Conservation (phyloP, 192 early-diverging fungal species). For the Lunasporangiospora selenospora region DNA sequence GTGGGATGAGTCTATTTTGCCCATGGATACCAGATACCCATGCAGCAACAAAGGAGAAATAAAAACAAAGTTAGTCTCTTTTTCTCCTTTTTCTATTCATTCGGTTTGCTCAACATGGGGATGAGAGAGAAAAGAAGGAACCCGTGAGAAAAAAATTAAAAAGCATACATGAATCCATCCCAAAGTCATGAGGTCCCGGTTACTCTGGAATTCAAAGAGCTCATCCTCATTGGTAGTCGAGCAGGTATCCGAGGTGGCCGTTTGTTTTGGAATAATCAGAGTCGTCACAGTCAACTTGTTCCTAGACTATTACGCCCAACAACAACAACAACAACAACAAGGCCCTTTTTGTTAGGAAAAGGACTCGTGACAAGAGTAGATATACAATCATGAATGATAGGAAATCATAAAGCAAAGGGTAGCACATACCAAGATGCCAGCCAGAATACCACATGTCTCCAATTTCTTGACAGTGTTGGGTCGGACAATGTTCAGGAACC, state of each 20-base stretch:
- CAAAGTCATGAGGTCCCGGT: slow-evolving; percentile 77
- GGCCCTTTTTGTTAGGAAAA: too few species aligned
- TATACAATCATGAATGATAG: not conserved
- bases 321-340: not conserved
- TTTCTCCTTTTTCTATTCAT: too few species aligned
- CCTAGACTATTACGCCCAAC: slow-evolving; percentile 40
- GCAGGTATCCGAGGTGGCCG: slow-evolving; percentile 85
- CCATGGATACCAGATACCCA: not conserved
- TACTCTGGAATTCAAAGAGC: slow-evolving; percentile 77
- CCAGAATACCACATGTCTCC: slow-evolving; percentile 90
- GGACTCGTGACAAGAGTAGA: not conserved
- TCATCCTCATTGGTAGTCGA: slow-evolving; percentile 86
- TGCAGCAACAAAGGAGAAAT: not conserved
- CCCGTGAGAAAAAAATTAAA: slow-evolving; percentile 3
- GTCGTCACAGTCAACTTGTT: slow-evolving; percentile 73
- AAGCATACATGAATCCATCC: slow-evolving; percentile 86
- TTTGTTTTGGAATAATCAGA: slow-evolving; percentile 90
- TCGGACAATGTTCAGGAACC: slow-evolving; percentile 75
- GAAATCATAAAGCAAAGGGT: slow-evolving; percentile 22
- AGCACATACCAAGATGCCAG: slow-evolving; percentile 72
- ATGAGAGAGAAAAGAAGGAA: not conserved
- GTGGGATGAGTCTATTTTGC: slow-evolving; percentile 90
- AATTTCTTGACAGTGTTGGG: slow-evolving; percentile 79
- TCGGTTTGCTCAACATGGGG: too few species aligned
- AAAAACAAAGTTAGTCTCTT: not conserved